A percentile compares a stretch with the other conserved stretches of the same genome.
Conservation (phyloP, 2,329 filamentous ascomycete genomes). For the Monosporascus cannonballus region DNA sequence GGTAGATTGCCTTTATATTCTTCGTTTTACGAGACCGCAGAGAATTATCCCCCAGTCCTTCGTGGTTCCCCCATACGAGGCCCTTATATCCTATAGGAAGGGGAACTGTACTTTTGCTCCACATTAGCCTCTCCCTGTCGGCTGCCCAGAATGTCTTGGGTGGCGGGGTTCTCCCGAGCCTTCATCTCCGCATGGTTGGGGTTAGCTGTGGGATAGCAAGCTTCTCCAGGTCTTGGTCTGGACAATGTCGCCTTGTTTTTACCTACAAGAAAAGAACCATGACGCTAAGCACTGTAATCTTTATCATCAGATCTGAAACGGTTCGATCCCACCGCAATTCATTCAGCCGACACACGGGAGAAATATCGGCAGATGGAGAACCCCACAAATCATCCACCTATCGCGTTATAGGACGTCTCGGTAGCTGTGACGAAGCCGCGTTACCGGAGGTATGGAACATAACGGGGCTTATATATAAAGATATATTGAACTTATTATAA, state of each 20-base stretch:
- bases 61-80: no score
- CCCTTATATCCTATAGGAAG: no score
- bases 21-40: no score
- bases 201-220: neutral
- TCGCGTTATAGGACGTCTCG: neutral
- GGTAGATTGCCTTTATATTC: no score
- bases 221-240: neutral
- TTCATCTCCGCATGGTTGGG: neutral
- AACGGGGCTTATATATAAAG: neutral
- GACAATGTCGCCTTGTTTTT: neutral
- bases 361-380: neutral
- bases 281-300: neutral
- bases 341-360: neutral
- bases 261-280: neutral
- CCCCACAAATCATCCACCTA: constrained; percentile 1
- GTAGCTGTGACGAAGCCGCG: neutral
- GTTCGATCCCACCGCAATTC: neutral
- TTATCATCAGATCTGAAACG: neutral
- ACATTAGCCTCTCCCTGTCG: no score
- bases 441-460: neutral
- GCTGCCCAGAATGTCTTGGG: no score
- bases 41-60: no score
- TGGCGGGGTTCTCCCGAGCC: no score
- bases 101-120: no score
- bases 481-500: neutral